Evolutionary conservation across 805 yeast genomes (phyloP), one percentile per base, ranked within the genome.

Genomic region (Candida lessepsii): DNA sequence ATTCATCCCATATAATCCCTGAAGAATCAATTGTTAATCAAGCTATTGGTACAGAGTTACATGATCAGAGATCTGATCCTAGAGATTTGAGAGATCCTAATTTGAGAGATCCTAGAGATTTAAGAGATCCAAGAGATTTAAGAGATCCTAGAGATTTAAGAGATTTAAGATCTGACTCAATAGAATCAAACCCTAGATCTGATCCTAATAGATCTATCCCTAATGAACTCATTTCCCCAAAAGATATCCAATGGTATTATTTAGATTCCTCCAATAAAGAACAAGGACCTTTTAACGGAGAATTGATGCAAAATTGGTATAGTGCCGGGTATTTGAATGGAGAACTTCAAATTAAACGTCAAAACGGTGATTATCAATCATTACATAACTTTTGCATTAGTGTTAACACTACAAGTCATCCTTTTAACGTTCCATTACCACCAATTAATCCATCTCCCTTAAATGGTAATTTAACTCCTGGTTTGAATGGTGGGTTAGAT

Each of bases 281-380:
- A 46, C 95, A 86, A 56, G 96, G 96, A 16, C 96, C 96, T 3
- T 87, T 87, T 60, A 68, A 70, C 34, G 88, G 90, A 2, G 57
- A 61, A 18, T 62, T 74, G 61, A 87, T 87, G 96, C 90, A 85
- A 48, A 78, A 68, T 37, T 87, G 96, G 96, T 78, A 74, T 42
- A 54, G 73, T 7, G 73, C 72, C 30, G 78, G 80, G 2, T 85
- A 82, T 61, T 67, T 86, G 49, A 65, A 65, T 28, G 68, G 66
- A 9, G 78, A 72, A 42, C 65, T 87, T 46, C 62, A 63, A 29
- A 64, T 88, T 41, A 72, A 83, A 40, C 73, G 91, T 23, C 74
- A 68, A 15, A 87, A 81, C 44, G 35, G 56, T 0, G 54, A 49
- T 10, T 85, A 64, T 56, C 65, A 63, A 25, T 60, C 83, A 0